Evolutionary conservation across 768 basidiomycete genomes (phyloP), one percentile per base, ranked within the genome.

Genomic region (Pleurotus cornucopiae): DNA sequence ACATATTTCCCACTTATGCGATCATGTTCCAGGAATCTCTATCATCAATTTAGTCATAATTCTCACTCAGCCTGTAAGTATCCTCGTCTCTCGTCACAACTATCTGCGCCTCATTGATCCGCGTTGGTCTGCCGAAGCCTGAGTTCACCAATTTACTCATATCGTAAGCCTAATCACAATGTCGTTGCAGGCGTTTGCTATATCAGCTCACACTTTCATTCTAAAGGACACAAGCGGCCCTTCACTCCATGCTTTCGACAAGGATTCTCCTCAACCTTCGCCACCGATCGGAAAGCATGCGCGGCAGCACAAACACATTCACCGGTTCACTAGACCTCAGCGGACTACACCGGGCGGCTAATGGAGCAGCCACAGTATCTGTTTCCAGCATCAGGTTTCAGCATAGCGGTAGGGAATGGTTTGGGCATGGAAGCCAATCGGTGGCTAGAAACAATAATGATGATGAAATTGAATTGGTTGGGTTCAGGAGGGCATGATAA

Each of bases 141-240:
- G 38, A 53, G 26, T 53, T 40, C 23, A 53, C 51, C n/a, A 53
- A 53, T 23, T 21, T 53, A 14, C 39, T 53, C 38, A 53, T 53
- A 37, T 40, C 51, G 51, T 53, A 23, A 37, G 51, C 12, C 51
- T 6, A 6, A 18, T 49, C 48, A 26, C n/a, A 14, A 14, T 37
- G 4, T 20, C 6, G 12, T 48, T 23, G 21, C 23, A 48, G 21
- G 46, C 7, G 30, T 34, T 14, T 12, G n/a, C 14, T 11, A n/a
- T 14, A 48, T 6, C 18, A 26, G 16, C 38, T 26, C n/a, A 37
- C 46, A 4, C 12, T 48, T 21, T 18, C 14, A 23, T 16, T 3
- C 51, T 4, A 7, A 18, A 53, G 51, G 41, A 53, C 51, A 34
- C 51, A 53, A 25, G 51, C 51, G 2, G 34, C 51, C 9, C 51